phyloP scores from a whole-genome alignment of 164 flowering plant species.

The Chimonanthus salicifolius region DNA sequence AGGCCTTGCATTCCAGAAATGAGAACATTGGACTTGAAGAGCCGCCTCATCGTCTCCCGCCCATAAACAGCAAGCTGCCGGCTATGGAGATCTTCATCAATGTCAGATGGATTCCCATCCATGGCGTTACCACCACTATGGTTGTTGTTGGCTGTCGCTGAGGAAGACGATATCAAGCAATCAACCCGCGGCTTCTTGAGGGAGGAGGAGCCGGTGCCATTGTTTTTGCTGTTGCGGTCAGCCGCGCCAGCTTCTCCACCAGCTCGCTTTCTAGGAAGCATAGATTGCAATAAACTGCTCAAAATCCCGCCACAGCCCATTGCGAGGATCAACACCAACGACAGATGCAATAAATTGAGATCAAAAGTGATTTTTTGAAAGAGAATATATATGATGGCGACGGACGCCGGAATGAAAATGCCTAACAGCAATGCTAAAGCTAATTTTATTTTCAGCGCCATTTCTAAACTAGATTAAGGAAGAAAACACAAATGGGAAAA shows the following conservation, averaged over 20 bases:
- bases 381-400: conserved; percentile 7
- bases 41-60: conserved; percentile 86
- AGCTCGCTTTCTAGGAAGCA: conserved; percentile 60
- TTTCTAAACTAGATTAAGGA: neutral
- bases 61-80: conserved; percentile 96
- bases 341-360: conserved; percentile 20
- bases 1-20: conserved; percentile 93
- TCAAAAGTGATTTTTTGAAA: conserved; percentile 7
- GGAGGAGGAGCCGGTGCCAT: conserved; percentile 18
- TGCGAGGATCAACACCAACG: conserved; percentile 17
- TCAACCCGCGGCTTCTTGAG: conserved; percentile 36
- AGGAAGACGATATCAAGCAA: conserved; percentile 20
- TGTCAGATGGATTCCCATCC: conserved; percentile 42
- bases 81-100: conserved; percentile 95
- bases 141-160: conserved; percentile 1
- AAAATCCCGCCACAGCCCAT: conserved; percentile 30
- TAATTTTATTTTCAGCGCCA: conserved; percentile 9
- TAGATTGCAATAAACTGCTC: conserved; percentile 47
- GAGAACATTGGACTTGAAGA: conserved; percentile 79
- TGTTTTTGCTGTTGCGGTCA: conserved; percentile 6
- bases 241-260: conserved; percentile 26
- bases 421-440: conserved; percentile 15
- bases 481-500: neutral
- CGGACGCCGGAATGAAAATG: conserved; percentile 14
- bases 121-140: conserved; percentile 8